Evolutionary conservation across 768 basidiomycete genomes (phyloP), one percentile per base, ranked within the genome.

Genomic region (Pilatotrama ljubarskyi): DNA sequence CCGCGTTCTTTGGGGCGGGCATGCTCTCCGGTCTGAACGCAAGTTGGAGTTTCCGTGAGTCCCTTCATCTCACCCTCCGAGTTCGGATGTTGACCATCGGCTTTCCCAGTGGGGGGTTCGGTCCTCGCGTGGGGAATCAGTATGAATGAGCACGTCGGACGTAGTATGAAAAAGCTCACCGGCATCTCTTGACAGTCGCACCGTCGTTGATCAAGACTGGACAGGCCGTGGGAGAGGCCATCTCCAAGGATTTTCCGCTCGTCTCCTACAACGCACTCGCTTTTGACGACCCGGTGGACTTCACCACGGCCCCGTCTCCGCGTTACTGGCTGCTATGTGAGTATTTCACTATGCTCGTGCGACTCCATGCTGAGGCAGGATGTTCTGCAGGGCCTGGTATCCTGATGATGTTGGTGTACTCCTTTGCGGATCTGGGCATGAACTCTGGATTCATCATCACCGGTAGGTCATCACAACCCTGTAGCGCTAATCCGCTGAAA

Each of bases 101-200:
- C 5, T 10, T 22, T 38, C 36, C 5, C 14, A 51, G 50, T 51
- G 35, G 50, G 50, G 0, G 84, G 84, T 26, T 72, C 78, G 11
- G 67, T 86, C 49, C 76, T 86, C 24, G 83, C 85, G 1, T 87
- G 84, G 84, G 84, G 80, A 43, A 82, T 87, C 71, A 80, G 58
- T 59, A 51, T 6, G 48, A 22, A 36, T 51, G n/a, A n/a, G n/a
- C n/a, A n/a, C 7, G 38, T n/a, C 38, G 13, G 38, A 14, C 38
- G 38, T 40, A 11, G 37, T 24, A 14, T 13, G 10, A 32, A 32
- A 10, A 2, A n/a, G 18, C 50, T 8, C 18, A 14, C 1, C 15
- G 38, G 7, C 14, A 41, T 35, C 35, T 38, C 7, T 36, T 50
- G 29, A 36, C 55, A 66, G 65, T 87, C 48, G 80, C 81, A 0